Base-by-base conservation (phyloP, 2,329 filamentous ascomycete genomes). In the Penicillium sp. region DNA sequence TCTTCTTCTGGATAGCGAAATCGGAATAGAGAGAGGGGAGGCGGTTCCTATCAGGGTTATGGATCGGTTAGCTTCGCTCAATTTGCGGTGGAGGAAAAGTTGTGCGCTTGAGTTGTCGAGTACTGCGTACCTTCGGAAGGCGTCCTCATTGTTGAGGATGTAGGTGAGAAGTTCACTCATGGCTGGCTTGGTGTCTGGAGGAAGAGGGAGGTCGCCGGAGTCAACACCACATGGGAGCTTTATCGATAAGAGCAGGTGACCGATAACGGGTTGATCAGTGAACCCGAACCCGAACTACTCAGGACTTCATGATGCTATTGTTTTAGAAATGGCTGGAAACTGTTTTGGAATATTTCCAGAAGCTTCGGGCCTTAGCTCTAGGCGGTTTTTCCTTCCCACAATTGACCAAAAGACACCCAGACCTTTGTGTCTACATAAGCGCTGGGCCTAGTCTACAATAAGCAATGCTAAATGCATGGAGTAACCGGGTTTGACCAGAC, bases 11-110 rank as follows among this genome's bases (percentile, higher is more conserved):
- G 5, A 83, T 74, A 34, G 84, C 79, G 67, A 96, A 95, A 70
- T 96, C 91, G 44, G 90, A 92, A 75, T 95, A 96, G 42, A 96
- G 84, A 5, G 90, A 92, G 12, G 89, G 86, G 12, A 96, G 80
- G 45, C 91, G 88, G 58, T 86, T 82, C 75, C 87, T 90, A 41
- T 29, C 26, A 28, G n/a, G 6, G 23, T 16, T 28, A n/a, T 23
- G 7, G 13, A 26, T 3, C n/a, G 8, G 21, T 42, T 12, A 42
- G 21, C 41, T 21, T 39, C 5, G 16, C 16, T 21, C 16, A 10
- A 39, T 21, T 39, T 7, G 18, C 18, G 16, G 36, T 21, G 18
- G 10, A 1, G 6, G 9, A 23, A 1, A 18, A 13, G 18, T 13
- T 21, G 24, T 7, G 4, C 4, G 6, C 36, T 39, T 39, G 2